phyloP scores from a whole-genome alignment of 805 yeast species.

The Blastobotrys muscicola region DNA sequence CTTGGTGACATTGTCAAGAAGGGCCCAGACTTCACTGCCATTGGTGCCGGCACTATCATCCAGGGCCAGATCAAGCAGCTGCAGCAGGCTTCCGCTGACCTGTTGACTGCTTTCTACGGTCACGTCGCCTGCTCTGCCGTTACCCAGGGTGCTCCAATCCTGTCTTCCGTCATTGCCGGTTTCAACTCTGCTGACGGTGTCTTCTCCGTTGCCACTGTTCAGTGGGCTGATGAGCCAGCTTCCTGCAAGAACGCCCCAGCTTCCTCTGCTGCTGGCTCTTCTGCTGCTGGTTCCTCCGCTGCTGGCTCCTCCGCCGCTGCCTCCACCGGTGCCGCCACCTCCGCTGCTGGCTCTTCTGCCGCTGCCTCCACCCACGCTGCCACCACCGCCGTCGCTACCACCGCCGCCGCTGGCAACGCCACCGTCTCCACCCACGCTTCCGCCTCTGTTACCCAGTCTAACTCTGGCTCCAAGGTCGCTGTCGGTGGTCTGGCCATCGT shows the following conservation, averaged over 20 bases:
- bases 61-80: neutral
- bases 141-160: neutral
- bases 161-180: too few species aligned
- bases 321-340: neutral
- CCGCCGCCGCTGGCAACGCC: neutral
- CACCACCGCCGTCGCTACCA: neutral
- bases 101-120: neutral
- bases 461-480: neutral
- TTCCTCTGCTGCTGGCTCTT: neutral
- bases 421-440: neutral
- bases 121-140: neutral
- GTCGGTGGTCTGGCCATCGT: constrained; percentile 1
- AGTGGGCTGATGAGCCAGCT: neutral
- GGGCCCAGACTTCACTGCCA: neutral
- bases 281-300: neutral
- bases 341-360: neutral
- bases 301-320: neutral
- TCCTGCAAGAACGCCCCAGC: neutral
- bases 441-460: neutral
- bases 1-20: neutral
- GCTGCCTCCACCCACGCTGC: neutral
- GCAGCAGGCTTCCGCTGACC: neutral
- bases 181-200: neutral
- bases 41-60: neutral
- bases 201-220: neutral